Base-by-base conservation (phyloP, 768 basidiomycete species). In the Tylopilus felleus region DNA sequence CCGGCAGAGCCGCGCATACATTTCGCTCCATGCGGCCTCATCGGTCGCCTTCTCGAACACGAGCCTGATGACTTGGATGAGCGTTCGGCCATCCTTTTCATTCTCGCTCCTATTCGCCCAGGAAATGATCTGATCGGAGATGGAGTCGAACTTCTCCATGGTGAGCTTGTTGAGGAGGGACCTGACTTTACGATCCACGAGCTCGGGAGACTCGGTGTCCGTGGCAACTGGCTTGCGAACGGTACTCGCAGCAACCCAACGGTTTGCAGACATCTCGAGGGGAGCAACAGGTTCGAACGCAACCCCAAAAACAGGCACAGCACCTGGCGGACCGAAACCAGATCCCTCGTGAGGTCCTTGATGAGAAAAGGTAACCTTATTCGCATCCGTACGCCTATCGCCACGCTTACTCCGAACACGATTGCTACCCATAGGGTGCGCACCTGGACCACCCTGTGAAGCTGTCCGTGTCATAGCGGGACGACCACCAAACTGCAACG, bases 41-140 rank as follows among this genome's bases (percentile, higher is more conserved):
- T 97, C 94, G 8, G 92, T 97, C 10, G 94, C 95, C 78, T 95
- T 97, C 72, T 97, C 96, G 71, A 97, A 98, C 29, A 98, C 90
- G 49, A 97, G 86, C 53, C 88, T 84, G 71, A 97, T 98, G 68
- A 98, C 96, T 63, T 94, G 91, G 62, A 96, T 96, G 56, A 98
- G 83, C 4, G 94, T 96, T 60, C 88, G 84, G 3, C 94, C 93
- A 65, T 98, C 93, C 68, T 84, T 90, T 79, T 98, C 93, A 64
- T 87, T 82, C 76, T 88, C 86, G 5, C 88, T 91, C 75, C 83
- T 91, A 80, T 98, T 96, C 28, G 94, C 95, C 92, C 93, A 98
- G 9, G 80, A 72, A 59, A 98, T 88, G 69, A 98, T 96, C 71
- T 98, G 93, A 66, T 90, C 85, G 3, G 94, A 95, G 66, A 98